These are phyloP conservation scores for Colletotrichum falcatum DNA, from an alignment of 2,329 filamentous ascomycete species.

Conservation along the genomic window DNA sequence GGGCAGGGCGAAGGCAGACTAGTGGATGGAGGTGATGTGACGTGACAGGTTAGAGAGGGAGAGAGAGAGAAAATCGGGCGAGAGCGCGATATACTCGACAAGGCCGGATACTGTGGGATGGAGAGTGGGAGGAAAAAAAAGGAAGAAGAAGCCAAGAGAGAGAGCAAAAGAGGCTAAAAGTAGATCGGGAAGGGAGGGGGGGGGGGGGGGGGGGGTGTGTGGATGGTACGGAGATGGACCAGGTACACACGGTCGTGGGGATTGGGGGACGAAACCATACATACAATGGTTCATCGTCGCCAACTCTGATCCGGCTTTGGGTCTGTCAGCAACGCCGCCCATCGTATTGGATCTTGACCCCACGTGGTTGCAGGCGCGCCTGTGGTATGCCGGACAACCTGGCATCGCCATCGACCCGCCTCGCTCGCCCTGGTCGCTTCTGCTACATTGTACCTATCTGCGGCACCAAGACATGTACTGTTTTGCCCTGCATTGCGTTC, in stretches of 20 bases:
- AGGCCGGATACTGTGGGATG: not conserved
- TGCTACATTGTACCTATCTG: not conserved
- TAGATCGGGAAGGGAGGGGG: slow-evolving; percentile 22
- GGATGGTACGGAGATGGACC: slow-evolving; percentile 6
- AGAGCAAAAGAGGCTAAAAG: slow-evolving; percentile 33
- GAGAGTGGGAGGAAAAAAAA: slow-evolving; percentile 5
- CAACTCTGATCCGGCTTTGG: not conserved
- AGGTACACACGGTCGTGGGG: slow-evolving; percentile 8
- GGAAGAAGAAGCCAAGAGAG: not conserved
- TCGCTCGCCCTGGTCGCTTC: not conserved
- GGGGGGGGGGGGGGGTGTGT: slow-evolving; percentile 2
- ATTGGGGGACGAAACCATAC: slow-evolving; percentile 9
- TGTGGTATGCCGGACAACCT: slow-evolving; percentile 6
- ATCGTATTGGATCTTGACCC: slow-evolving; percentile 20
- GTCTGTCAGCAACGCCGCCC: slow-evolving; percentile 5
- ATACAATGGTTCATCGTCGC: not conserved
- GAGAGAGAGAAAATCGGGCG: not conserved
- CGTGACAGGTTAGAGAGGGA: not conserved
- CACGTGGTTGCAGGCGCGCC: slow-evolving; percentile 31
- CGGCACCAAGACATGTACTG: not conserved
- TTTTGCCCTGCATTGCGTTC: slow-evolving; percentile 1
- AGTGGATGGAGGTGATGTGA: not conserved
- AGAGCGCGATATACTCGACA: not conserved
- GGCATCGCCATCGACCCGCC: not conserved
- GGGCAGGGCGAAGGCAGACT: slow-evolving; percentile 5